Evolutionary conservation across 352 stramenopile species (phyloP).

Genomic region (Globisporangium nunn): DNA sequence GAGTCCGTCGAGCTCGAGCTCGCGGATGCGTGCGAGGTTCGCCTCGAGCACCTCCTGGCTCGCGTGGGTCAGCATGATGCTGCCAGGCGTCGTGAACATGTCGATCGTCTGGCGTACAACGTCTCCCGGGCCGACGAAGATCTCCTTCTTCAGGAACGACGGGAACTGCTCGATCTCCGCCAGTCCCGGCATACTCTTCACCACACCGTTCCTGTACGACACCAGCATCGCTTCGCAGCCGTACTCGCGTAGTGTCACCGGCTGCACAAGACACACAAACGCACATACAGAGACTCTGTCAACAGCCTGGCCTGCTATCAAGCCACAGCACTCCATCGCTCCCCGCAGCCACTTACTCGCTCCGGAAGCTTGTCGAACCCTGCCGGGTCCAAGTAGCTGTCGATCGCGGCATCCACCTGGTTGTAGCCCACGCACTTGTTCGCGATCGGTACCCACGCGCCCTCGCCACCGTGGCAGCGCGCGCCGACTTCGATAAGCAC

Average conservation of each 20-base stretch:
- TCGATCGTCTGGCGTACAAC: slow-evolving; percentile 89
- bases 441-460: slow-evolving; percentile 89
- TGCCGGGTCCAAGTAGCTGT: slow-evolving; percentile 62
- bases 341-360: slow-evolving; percentile 19
- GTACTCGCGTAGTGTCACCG: slow-evolving; percentile 67
- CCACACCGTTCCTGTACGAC: slow-evolving; percentile 86
- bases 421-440: slow-evolving; percentile 91
- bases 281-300: neutral
- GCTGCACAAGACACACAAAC: slow-evolving; percentile 16
- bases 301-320: neutral
- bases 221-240: slow-evolving; percentile 93
- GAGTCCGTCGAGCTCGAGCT: slow-evolving; percentile 68
- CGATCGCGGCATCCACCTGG: slow-evolving; percentile 88
- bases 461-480: slow-evolving; percentile 94
- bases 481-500: slow-evolving; percentile 95
- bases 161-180: slow-evolving; percentile 88
- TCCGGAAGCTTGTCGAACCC: slow-evolving; percentile 59
- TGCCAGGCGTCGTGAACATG: slow-evolving; percentile 93
- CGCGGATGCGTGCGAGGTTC: slow-evolving; percentile 89
- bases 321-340: neutral
- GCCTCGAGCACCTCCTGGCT: slow-evolving; percentile 75
- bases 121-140: slow-evolving; percentile 80
- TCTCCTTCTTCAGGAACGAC: slow-evolving; percentile 90
- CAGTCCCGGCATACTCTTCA: slow-evolving; percentile 88
- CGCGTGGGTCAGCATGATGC: slow-evolving; percentile 91